Evolutionary conservation across 805 yeast genomes (phyloP), one percentile per base, ranked within the genome.

Genomic region (Kuraishia cidri): DNA sequence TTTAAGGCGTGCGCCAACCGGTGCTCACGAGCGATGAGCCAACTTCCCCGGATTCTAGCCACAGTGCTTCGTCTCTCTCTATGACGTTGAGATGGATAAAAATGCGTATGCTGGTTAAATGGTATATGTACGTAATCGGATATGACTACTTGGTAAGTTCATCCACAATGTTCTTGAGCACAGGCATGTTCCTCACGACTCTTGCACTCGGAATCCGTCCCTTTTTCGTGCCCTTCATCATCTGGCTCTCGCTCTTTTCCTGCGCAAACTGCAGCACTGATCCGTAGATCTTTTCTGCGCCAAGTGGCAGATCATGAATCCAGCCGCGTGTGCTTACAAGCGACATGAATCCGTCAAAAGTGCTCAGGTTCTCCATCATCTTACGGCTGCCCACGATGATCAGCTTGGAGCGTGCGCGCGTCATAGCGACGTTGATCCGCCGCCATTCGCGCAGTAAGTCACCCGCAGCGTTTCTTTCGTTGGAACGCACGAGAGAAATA

Each of bases 391-490:
- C 98, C 24, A 92, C 59, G 12, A 92, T 73, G 11, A 92, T 70
- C 27, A 94, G 66, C 54, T 92, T 92, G 14, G 81, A 69, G 49
- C 74, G 77, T 0, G 98, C 90, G 40, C 99, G 66, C 0, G 97
- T 92, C 50, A 92, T 79, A 0, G 97, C 94, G 23, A 92, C 99
- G 54, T 92, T 92, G 30, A 92, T 71, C 38, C 99, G 69, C 40
- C 97, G 66, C 88, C 96, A 80, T 45, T 92, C 97, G 39, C 70
- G 74, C 27, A 92, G 58, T 28, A 92, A 62, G 19, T 82, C 82
- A 1, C 97, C 97, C 1, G 83, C 77, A 26, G 63, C 65, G 7
- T 65, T 61, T 14, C 69, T 69, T 2, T 62, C 64, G 50, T 88
- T 87, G 4, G 95, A 79, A 31, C 95, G 63, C 3, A 92, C 98